Percentiles rank a stretch among this genome's conserved stretches.
Conservation (phyloP, 352 stramenopile genomes). For the Pythium coloratum region DNA sequence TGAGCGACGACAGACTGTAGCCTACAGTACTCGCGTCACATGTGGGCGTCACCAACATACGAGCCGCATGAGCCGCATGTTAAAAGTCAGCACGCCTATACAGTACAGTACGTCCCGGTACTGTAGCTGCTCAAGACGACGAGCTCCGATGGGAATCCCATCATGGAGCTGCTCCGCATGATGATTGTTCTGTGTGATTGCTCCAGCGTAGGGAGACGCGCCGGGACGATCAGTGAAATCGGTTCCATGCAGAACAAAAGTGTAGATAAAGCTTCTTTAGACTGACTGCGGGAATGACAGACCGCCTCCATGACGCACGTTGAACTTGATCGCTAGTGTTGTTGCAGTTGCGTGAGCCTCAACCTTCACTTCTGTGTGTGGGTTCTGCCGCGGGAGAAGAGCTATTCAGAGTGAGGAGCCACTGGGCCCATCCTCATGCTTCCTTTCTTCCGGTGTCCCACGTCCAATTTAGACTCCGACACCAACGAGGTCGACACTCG, state of each 20-base stretch:
- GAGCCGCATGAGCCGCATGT: too few species aligned
- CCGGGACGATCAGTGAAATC: neutral
- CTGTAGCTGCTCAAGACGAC: too few species aligned
- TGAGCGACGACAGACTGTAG: slow-evolving; percentile 13
- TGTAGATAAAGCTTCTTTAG: neutral
- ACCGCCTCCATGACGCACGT: neutral
- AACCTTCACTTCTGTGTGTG: neutral
- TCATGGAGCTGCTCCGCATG: too few species aligned
- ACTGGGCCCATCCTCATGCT: neutral
- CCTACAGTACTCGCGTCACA: too few species aligned
- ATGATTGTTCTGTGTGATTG: neutral
- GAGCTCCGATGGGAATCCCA: too few species aligned
- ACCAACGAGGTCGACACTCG: too few species aligned
- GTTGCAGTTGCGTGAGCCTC: neutral
- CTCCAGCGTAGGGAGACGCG: neutral
- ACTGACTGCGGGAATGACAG: too few species aligned
- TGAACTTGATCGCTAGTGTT: neutral
- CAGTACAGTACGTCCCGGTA: too few species aligned
- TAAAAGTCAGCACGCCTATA: too few species aligned
- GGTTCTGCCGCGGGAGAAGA: neutral
- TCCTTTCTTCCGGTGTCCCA: too few species aligned
- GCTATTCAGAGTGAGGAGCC: neutral
- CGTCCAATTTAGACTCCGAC: too few species aligned
- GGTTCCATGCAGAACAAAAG: neutral
- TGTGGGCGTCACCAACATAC: too few species aligned